These are phyloP conservation scores for Scytalidium lignicola DNA, from an alignment of 2,329 filamentous ascomycete species.

Conservation along the genomic window DNA sequence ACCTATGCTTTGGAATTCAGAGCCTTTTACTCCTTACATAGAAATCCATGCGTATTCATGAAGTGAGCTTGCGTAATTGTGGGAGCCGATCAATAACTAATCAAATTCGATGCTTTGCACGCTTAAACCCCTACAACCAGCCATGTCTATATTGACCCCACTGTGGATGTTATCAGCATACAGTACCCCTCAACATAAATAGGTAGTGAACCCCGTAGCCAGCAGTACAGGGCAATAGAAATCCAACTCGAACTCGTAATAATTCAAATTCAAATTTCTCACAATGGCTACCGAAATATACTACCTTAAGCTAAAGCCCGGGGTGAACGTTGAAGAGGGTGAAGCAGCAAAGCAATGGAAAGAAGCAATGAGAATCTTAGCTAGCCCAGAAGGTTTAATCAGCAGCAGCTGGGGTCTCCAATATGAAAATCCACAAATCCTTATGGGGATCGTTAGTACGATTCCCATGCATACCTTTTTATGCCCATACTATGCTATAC, in stretches of 20 bases:
- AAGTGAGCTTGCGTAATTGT: no score
- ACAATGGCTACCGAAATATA: constrained; percentile 33
- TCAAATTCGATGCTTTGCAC: no score
- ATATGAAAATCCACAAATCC: constrained; percentile 32
- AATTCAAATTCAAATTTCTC: background rate
- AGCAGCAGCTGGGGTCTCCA: constrained; percentile 30
- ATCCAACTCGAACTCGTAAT: no score
- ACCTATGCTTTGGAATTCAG: background rate
- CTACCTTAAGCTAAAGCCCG: constrained; percentile 31
- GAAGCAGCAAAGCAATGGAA: constrained; percentile 25
- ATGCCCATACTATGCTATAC: background rate
- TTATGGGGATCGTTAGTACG: constrained; percentile 36
- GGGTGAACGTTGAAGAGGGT: constrained; percentile 27
- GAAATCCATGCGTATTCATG: no score
- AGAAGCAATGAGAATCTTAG: constrained; percentile 28
- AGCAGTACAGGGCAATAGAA: background rate
- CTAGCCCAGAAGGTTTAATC: constrained; percentile 31
- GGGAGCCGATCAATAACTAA: no score
- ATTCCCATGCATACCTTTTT: background rate
- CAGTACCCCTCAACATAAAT: no score
- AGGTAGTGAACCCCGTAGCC: no score
- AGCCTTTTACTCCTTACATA: background rate
- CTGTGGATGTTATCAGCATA: no score
- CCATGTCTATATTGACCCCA: no score
- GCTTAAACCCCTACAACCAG: no score